Base-by-base conservation (phyloP, 2,329 filamentous ascomycete species). In the Aureobasidium sp. region DNA sequence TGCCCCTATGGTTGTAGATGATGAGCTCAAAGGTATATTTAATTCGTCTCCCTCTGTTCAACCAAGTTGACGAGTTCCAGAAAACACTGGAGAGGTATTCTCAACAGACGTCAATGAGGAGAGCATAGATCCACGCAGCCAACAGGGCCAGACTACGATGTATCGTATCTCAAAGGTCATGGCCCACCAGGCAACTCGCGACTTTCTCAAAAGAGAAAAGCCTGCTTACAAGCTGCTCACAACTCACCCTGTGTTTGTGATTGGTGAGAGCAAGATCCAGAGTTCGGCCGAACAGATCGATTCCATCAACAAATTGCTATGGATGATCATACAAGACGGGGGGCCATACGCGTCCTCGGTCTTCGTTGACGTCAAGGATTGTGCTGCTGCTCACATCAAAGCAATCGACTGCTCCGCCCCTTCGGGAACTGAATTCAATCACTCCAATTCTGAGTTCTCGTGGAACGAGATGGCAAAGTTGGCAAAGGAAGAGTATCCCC, bases 321-420 rank as follows among this genome's bases (percentile, higher is more conserved):
- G 36, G 48, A 3, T 6, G n/a, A 38, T 29, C 16, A 40, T 53
- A 27, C 51, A 61, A 43, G 33, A 69, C 23, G 56, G 61, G 15
- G 56, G 67, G 20, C 74, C 73, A 4, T 27, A 53, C 1, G 55
- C 70, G n/a, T 65, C 68, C 3, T 65, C 66, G 10, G n/a, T 55
- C 1, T 64, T 66, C 10, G 69, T 76, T 0, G 70, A 77, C 29
- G 70, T 76, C 5, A 59, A 67, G n/a, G 72, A 77, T 45, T 71
- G 75, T 25, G 72, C 74, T 1, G 51, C 68, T 29, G 71, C 71
- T 27, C 75, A 77, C 42, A 25, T 76, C 13, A 67, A 61, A 40
- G 72, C 72, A 31, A 54, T 67, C 36, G 48, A 66, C 25, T 66
- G n/a, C 31, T 60, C 61, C 13, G 48, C 70, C 6, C 29, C 64